These are phyloP conservation scores for Boletus subluridellus DNA, from an alignment of 1,284 basidiomycete species.

Conservation along the genomic window DNA sequence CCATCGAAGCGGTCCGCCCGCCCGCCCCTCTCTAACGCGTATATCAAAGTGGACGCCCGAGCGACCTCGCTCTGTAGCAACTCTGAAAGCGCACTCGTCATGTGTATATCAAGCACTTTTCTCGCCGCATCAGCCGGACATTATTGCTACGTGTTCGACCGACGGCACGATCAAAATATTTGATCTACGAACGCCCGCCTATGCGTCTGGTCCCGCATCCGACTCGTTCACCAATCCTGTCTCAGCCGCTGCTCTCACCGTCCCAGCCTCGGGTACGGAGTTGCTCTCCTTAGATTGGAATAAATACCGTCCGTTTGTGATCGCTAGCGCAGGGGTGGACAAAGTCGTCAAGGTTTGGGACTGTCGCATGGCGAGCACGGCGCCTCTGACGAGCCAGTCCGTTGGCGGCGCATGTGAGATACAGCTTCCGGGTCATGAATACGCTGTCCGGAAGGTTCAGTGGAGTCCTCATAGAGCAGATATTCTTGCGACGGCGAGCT, in stretches of 20 bases:
- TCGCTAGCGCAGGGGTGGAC: constrained; percentile 83
- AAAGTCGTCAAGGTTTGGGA: constrained; percentile 82
- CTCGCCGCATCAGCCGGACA: constrained; percentile 84
- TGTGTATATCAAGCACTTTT: constrained; percentile 90
- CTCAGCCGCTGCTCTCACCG: constrained; percentile 61
- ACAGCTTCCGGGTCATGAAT: constrained; percentile 74
- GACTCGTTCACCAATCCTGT: constrained; percentile 62
- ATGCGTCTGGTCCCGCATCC: constrained; percentile 42
- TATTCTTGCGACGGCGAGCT: constrained; percentile 79
- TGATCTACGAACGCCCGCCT: constrained; percentile 64
- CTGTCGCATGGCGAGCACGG: constrained; percentile 70
- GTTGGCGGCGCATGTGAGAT: constrained; percentile 69
- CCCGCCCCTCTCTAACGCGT: neutral
- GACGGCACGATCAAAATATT: constrained; percentile 82
- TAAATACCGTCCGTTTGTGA: constrained; percentile 77
- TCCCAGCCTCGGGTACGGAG: constrained; percentile 69
- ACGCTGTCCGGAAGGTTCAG: constrained; percentile 75
- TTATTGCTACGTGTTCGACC: constrained; percentile 79
- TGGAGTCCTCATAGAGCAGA: constrained; percentile 77
- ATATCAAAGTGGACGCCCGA: constrained; percentile 80
- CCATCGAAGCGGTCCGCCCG: neutral
- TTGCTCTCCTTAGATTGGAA: constrained; percentile 87
- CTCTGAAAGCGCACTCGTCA: constrained; percentile 76
- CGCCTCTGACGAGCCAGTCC: constrained; percentile 41
- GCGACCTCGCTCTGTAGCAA: constrained; percentile 70